Evolutionary conservation across 805 yeast genomes (phyloP), one percentile per base, ranked within the genome.

Genomic region (Saccharomyces jurei): DNA sequence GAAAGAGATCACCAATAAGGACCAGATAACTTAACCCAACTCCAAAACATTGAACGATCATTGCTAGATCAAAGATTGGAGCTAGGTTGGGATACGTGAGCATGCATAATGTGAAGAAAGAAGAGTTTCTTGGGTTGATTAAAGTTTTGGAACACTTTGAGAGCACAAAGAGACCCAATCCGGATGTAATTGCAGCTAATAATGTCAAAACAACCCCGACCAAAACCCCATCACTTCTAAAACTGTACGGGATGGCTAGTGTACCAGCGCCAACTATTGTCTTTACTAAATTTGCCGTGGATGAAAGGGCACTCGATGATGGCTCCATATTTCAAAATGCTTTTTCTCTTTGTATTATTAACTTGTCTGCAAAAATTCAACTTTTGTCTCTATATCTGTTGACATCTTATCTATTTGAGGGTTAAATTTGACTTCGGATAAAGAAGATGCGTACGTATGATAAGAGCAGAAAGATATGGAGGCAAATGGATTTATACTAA

Each of bases 191-290:
- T 1, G 88, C 89, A 0, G 89, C 89, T 47, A 84, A 54, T 1
- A 84, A 21, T 9, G 86, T 75, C 36, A 87, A 73, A 2, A 74
- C 46, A 0, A 76, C 60, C 1, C 94, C 94, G 27, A 82, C 71
- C 9, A 81, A 53, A 2, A 86, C 64, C 5, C 91, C 89, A 65
- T 86, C 89, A 28, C 85, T 77, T 53, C 77, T 76, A 61, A 84
- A 77, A 0, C 88, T 89, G 65, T 74, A 84, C 0, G 91, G 89
- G 76, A 84, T 82, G 36, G 89, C 86, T 46, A 85, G 72, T 62
- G 84, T 77, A 8, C 91, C 91, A 1, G 89, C 87, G 6, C 95
- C 95, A 11, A 87, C 77, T 53, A 87, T 85, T 27, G 94, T 87
- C 71, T 87, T 87, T 53, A 84, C 78, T 41, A 88, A 74, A 68